These are phyloP conservation scores for Lagenaria siceraria DNA, from an alignment of 306 rosid species.

Conservation along the genomic window DNA sequence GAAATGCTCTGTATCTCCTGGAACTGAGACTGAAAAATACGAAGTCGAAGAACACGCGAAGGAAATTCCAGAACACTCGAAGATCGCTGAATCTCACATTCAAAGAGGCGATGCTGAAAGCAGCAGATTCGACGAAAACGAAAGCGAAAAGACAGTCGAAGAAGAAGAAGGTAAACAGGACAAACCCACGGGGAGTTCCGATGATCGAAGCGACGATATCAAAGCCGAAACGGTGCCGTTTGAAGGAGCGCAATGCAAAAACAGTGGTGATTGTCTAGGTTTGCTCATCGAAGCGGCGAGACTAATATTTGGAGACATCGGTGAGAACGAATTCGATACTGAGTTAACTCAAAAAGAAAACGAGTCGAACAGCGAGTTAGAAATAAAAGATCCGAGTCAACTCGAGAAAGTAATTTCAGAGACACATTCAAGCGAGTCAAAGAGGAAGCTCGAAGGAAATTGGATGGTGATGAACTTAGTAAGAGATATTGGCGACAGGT, in stretches of 20 bases:
- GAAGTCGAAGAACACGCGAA: neutral
- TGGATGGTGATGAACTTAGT: slow-evolving; percentile 22
- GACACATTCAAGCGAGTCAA: neutral
- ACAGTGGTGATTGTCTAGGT: slow-evolving; percentile 19
- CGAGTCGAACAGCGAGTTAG: neutral
- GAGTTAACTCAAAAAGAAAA: slow-evolving; percentile 2
- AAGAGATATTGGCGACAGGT: slow-evolving; percentile 12
- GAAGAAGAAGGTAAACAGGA: neutral
- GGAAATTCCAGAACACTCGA: slow-evolving; percentile 6
- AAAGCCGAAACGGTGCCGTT: slow-evolving; percentile 14
- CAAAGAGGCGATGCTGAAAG: neutral
- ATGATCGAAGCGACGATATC: neutral
- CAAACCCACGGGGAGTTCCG: neutral
- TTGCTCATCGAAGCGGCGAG: slow-evolving; percentile 38
- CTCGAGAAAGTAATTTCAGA: neutral
- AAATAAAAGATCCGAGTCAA: neutral
- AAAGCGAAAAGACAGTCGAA: slow-evolving; percentile 5
- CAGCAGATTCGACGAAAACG: neutral
- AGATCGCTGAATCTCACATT: neutral
- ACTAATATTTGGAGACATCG: slow-evolving; percentile 14
- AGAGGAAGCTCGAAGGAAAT: slow-evolving; percentile 1
- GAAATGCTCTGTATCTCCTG: slow-evolving; percentile 1
- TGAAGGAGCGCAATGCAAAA: neutral
- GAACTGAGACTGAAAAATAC: neutral
- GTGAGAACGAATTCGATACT: slow-evolving; percentile 14